These are phyloP conservation scores for Laguncularia racemosa DNA, from an alignment of 345 rosid genomes.

Conservation along the genomic window DNA sequence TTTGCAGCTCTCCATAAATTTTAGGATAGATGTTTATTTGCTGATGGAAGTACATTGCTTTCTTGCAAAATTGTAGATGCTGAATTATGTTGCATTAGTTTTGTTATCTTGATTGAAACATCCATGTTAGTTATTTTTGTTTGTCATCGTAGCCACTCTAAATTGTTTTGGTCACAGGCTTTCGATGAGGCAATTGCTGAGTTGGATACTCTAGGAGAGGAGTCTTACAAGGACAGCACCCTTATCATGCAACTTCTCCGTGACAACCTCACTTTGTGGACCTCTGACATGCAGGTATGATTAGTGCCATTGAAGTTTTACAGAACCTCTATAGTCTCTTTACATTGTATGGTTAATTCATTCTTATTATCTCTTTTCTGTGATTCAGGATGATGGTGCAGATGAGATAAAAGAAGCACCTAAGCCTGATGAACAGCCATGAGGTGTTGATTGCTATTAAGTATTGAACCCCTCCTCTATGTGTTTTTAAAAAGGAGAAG, in stretches of 20 bases:
- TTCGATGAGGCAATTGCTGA: constrained; percentile 94
- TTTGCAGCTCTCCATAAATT: background rate
- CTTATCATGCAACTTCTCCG: constrained; percentile 98
- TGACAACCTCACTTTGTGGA: constrained; percentile 94
- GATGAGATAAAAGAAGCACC: constrained; percentile 87
- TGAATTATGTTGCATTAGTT: too few species aligned
- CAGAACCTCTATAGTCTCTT: background rate
- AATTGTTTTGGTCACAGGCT: constrained; percentile 29
- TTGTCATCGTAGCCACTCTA: too few species aligned
- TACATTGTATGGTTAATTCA: background rate
- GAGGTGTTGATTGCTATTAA: constrained; percentile 13
- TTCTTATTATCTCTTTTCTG: background rate
- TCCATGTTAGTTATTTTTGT: too few species aligned
- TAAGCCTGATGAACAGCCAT: constrained; percentile 58
- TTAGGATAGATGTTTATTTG: background rate
- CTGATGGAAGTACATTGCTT: too few species aligned
- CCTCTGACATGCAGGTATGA: constrained; percentile 97
- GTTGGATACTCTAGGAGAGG: constrained; percentile 89
- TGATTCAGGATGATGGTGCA: constrained; percentile 66
- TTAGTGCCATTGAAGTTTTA: background rate
- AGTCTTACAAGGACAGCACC: constrained; percentile 94
- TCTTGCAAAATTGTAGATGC: too few species aligned
- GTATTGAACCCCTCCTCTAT: constrained; percentile 40
- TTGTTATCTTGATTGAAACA: too few species aligned
- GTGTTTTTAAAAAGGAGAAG: constrained; percentile 57